Percentiles rank a stretch among this genome's conserved stretches.
These are phyloP conservation scores for Aureobasidium leucospermi DNA, from an alignment of 2,329 filamentous ascomycete species.

Conservation along the genomic window DNA sequence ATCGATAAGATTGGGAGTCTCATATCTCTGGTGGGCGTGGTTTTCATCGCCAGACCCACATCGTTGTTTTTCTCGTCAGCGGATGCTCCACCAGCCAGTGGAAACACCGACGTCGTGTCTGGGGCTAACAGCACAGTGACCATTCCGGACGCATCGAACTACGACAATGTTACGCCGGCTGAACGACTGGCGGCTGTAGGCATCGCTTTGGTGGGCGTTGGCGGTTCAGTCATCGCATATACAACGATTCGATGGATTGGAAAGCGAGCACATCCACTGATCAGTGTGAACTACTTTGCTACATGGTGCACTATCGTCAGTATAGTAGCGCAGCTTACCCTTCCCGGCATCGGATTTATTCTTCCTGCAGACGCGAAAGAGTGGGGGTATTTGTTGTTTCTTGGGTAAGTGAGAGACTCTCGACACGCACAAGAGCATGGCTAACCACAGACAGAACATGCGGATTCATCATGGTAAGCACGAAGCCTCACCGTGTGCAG, in stretches of 20 bases:
- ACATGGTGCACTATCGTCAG: constrained; percentile 63
- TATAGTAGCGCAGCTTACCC: constrained; percentile 47
- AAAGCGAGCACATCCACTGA: constrained; percentile 69
- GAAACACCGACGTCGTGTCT: constrained; percentile 24
- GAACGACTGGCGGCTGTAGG: constrained; percentile 64
- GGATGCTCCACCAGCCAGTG: constrained; percentile 26
- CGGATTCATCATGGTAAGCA: constrained; percentile 63
- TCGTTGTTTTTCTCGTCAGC: constrained; percentile 42
- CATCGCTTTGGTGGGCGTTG: constrained; percentile 66
- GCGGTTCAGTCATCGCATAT: constrained; percentile 67
- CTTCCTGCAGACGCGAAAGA: constrained; percentile 48
- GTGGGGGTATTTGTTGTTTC: constrained; percentile 60
- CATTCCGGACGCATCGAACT: constrained; percentile 27
- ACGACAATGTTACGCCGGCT: constrained; percentile 46
- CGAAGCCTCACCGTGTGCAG: too few relatives aligned
- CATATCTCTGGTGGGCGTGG: constrained; percentile 68
- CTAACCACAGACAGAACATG: constrained; percentile 34
- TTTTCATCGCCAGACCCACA: constrained; percentile 71
- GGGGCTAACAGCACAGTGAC: constrained; percentile 24
- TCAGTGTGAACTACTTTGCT: constrained; percentile 80
- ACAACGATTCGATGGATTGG: constrained; percentile 75
- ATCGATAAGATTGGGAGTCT: constrained; percentile 69
- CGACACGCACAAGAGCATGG: not conserved
- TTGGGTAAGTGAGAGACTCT: constrained; percentile 43
- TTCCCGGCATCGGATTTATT: constrained; percentile 52